Base-by-base conservation (phyloP, 2,329 filamentous ascomycete genomes). In the Alternaria viburni region DNA sequence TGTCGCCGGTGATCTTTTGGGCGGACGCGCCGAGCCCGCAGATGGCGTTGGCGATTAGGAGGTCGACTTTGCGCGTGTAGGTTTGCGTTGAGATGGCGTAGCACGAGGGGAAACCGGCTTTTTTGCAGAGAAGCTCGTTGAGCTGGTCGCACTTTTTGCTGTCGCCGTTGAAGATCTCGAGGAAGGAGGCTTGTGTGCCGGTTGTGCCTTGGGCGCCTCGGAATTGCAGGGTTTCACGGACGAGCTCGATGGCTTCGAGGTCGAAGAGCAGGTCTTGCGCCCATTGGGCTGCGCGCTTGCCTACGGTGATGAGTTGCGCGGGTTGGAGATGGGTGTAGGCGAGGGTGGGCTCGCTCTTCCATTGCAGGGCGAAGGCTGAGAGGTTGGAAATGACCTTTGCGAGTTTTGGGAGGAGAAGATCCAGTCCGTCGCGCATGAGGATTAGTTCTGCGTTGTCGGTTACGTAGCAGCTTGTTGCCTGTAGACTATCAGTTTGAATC, bases 51-150 rank as follows among this genome's bases (percentile, higher is more conserved):
- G 90, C 87, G n/a, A 97, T 85, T 60, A 90, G 85, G 44, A 92
- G 84, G 77, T 97, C 93, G 58, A 97, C 90, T 82, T 96, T 96
- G 66, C 93, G 88, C 5, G 91, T 89, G 81, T 92, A 92, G 7
- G 90, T 92, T 76, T 94, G 91, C 19, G 88, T 89, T 8, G 89
- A 91, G 62, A 93, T 87, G 66, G 86, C 85, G 74, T 87, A 90
- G 49, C 85, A 84, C 30, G 84, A 84, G 47, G 79, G 78, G 77
- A 91, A 91, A 21, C 88, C 88, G n/a, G 88, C 87, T 77, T 90
- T 90, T 76, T 88, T 75, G 54, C 87, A 89, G 13, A 91, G 85
- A 1, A 90, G 83, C 72, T 88, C 84, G 72, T 91, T 87, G 19
- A 91, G 82, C 66, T 83, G 81, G 74, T 89, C 88, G 47, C 89